Evolutionary conservation across 495 filamentous ascomycete species (phyloP).

Genomic region (Penicillium salamii): DNA sequence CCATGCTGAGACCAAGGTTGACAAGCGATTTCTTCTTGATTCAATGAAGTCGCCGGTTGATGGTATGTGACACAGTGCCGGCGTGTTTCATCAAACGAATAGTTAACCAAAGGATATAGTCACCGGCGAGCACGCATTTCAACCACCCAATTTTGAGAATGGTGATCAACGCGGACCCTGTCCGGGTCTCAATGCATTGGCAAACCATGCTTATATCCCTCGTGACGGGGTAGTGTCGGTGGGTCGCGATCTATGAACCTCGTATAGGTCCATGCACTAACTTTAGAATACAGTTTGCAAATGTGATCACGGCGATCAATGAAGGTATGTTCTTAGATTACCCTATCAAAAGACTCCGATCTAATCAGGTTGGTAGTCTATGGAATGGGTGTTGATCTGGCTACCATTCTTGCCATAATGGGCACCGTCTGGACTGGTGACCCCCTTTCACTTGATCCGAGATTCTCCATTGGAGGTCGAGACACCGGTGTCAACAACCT

Average conservation of each 20-base stretch:
- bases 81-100: not conserved
- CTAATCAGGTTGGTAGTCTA: slow-evolving; percentile 26
- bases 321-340: slow-evolving; percentile 17
- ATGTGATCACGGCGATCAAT: slow-evolving; percentile 28
- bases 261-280: slow-evolving; percentile 27
- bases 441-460: slow-evolving; percentile 34
- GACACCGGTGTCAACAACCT: slow-evolving; percentile 30
- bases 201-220: slow-evolving; percentile 55
- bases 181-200: slow-evolving; percentile 51
- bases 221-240: slow-evolving; percentile 47
- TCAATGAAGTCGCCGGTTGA: slow-evolving; percentile 26
- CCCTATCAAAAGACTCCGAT: too few relatives aligned
- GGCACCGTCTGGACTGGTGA: slow-evolving; percentile 51
- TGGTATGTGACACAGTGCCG: slow-evolving; percentile 11
- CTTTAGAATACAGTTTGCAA: slow-evolving; percentile 18
- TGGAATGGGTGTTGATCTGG: slow-evolving; percentile 51
- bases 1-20: slow-evolving; percentile 1
- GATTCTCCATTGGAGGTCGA: slow-evolving; percentile 38
- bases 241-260: not conserved
- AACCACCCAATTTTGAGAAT: slow-evolving; percentile 31
- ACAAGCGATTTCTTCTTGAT: slow-evolving; percentile 28
- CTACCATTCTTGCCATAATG: slow-evolving; percentile 47
- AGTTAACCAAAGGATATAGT: slow-evolving; percentile 18
- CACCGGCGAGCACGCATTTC: slow-evolving; percentile 38
- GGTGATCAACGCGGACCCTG: slow-evolving; percentile 48